Base-by-base conservation (phyloP, 2,329 filamentous ascomycete genomes). In the Colletotrichum viniferum region DNA sequence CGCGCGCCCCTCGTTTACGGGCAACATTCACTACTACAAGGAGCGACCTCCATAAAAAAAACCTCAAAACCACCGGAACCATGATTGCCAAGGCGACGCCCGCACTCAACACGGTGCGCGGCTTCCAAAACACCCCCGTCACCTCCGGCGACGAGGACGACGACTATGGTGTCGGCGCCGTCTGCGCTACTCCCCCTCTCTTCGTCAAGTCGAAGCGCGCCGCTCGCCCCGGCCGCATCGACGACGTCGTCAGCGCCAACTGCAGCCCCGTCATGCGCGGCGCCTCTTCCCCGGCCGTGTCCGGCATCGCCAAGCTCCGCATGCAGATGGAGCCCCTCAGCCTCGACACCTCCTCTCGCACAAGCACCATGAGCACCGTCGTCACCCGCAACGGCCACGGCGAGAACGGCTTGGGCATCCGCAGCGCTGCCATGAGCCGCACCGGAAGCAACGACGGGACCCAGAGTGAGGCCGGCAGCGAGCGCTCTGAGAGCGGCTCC, bases 261-360 rank as follows among this genome's bases (percentile, higher is more conserved):
- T 92, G 91, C 84, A 93, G 91, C 82, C 92, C 92, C 9, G 82
- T 88, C 68, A 82, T 93, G 77, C 89, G 90, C 63, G 85, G 84
- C n/a, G 80, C 84, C 30, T 83, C 86, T 18, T 91, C 90, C 21
- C 90, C 90, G 13, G 88, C 86, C 64, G 81, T 92, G 34, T 93
- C 94, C 75, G 96, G 95, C 63, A 96, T 98, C 79, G 94, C 95
- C 81, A 94, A 93, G 79, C 87, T 98, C 80, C 95, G 95, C 82
- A 88, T 93, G 82, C 94, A 97, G 81, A 89, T 98, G 73, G 96
- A 98, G 76, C 92, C 93, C 4, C 87, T 98, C 69, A 94, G 90
- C 80, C 87, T 98, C 16, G 90, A 92, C 77, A 85, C 80, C 24
- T 85, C 84, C 61, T 89, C 91, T 4, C 89, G 90, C 61, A 88